Evolutionary conservation across 306 rosid species (phyloP), one percentile per base, ranked within the genome.

Genomic region (Acacia acuminata): DNA sequence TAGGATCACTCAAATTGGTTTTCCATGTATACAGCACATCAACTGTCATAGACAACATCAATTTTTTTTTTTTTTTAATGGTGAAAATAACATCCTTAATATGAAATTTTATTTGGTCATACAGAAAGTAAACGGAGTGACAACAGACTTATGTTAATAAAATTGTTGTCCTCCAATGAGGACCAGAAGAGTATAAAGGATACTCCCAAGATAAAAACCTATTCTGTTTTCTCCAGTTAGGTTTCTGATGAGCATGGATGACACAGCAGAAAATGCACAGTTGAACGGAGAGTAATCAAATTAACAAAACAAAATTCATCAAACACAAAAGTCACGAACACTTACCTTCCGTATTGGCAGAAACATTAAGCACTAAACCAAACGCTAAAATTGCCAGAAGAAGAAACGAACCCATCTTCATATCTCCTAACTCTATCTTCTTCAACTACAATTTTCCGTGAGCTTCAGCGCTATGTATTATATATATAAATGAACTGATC

Each of bases 381-480:
- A 51, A 17, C 10, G 22, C 22, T 51, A 51, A 51, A 51, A 51
- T 51, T 0, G 22, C 79, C 83, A 87, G 85, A 76, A 89, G 71
- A 83, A 87, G 84, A 85, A 84, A 81, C 43, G 70, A 88, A 81
- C 70, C 76, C 43, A 40, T 67, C 84, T 82, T 80, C 89, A 84
- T 83, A 69, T 74, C 73, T 72, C 44, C 74, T 34, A 63, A 27
- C 50, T n/a, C 70, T 34, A 53, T 34, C 44, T 17, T 77, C 42
- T 78, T 70, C 82, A 34, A 82, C 80, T 75, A 69, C 71, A 5
- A 0, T 38, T 75, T 13, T 27, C 48, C 72, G 9, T 38, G 32
- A 75, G 20, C 61, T 73, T 84, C 88, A 84, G 22, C 58, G 1
- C 2, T 5, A 17, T 51, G 16, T 1, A 51, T 51, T 51, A 51